Evolutionary conservation across 805 yeast species (phyloP).

Genomic region (Lachancea fermentati): DNA sequence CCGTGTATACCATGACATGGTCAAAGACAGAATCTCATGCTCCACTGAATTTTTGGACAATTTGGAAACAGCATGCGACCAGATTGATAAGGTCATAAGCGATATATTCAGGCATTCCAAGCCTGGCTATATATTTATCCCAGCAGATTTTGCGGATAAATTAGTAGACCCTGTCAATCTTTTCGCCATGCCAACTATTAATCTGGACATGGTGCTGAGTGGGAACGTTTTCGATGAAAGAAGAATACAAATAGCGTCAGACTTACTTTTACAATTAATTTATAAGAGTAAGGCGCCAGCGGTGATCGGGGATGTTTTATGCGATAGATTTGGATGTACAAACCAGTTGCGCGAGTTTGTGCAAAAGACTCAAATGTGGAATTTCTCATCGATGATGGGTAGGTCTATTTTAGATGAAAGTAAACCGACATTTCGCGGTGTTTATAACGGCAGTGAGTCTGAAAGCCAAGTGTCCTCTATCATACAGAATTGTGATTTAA

Average conservation of each 20-base stretch:
- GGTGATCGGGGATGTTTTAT: slow-evolving; percentile 64
- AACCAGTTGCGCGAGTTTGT: slow-evolving; percentile 45
- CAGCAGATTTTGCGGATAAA: slow-evolving; percentile 57
- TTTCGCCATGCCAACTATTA: slow-evolving; percentile 14
- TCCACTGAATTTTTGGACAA: slow-evolving; percentile 45
- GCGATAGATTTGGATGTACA: slow-evolving; percentile 53
- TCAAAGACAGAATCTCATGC: slow-evolving; percentile 49
- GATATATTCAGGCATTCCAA: slow-evolving; percentile 51
- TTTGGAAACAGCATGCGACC: slow-evolving; percentile 40
- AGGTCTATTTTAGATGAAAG: slow-evolving; percentile 71
- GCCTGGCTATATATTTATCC: slow-evolving; percentile 81
- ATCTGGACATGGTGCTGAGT: slow-evolving; percentile 10
- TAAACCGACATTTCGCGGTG: slow-evolving; percentile 60
- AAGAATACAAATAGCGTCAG: slow-evolving; percentile 11
- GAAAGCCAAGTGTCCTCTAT: slow-evolving; percentile 42
- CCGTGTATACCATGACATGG: slow-evolving; percentile 58
- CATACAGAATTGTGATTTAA: slow-evolving; percentile 55
- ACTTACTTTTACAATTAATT: slow-evolving; percentile 42
- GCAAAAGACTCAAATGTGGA: slow-evolving; percentile 40
- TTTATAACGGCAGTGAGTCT: slow-evolving; percentile 60
- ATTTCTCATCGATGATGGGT: slow-evolving; percentile 60
- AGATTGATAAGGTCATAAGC: slow-evolving; percentile 63
- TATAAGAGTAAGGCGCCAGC: slow-evolving; percentile 55
- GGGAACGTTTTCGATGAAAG: neutral
- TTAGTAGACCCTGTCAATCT: slow-evolving; percentile 19